These are phyloP conservation scores for Westerdykella aurantiaca DNA, from an alignment of 2,329 filamentous ascomycete species.

Conservation along the genomic window DNA sequence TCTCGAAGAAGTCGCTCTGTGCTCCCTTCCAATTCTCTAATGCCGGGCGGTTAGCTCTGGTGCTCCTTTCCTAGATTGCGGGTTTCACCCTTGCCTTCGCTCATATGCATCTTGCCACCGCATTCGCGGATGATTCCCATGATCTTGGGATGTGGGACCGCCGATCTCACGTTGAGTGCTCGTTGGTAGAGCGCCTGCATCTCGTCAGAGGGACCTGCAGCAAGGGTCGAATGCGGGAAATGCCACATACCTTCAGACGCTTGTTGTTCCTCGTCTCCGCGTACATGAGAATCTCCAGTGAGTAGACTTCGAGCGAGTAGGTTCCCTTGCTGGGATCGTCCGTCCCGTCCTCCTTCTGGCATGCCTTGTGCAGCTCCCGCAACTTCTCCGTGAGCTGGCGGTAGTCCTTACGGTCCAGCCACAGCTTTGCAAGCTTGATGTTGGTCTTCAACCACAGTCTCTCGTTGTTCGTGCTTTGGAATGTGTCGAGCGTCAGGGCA, in stretches of 20 bases:
- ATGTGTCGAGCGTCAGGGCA: constrained; percentile 84
- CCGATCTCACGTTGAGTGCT: constrained; percentile 87
- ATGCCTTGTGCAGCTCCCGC: constrained; percentile 80
- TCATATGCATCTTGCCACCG: constrained; percentile 99
- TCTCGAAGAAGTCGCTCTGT: constrained; percentile 96
- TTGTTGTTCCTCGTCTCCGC: constrained; percentile 97
- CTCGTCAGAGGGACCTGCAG: constrained; percentile 22
- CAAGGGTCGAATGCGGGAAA: constrained; percentile 10
- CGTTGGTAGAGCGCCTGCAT: constrained; percentile 72
- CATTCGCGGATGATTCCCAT: constrained; percentile 99
- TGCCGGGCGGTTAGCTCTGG: constrained; percentile 15
- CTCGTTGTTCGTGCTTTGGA: constrained; percentile 97
- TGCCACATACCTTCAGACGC: constrained; percentile 64
- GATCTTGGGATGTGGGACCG: constrained; percentile 95
- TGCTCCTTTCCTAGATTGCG: constrained; percentile 6
- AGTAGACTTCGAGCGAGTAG: constrained; percentile 91
- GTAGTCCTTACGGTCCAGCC: constrained; percentile 89
- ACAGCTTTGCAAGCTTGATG: constrained; percentile 88
- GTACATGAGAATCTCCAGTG: constrained; percentile 97
- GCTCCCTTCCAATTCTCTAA: constrained; percentile 94
- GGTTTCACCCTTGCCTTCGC: constrained; percentile 54
- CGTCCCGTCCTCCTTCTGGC: constrained; percentile 77
- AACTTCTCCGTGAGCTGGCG: constrained; percentile 73
- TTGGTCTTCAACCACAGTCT: constrained; percentile 96
- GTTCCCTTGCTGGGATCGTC: constrained; percentile 95